Evolutionary conservation across 352 stramenopile genomes (phyloP).

Genomic region (Globisporangium cederbergense): DNA sequence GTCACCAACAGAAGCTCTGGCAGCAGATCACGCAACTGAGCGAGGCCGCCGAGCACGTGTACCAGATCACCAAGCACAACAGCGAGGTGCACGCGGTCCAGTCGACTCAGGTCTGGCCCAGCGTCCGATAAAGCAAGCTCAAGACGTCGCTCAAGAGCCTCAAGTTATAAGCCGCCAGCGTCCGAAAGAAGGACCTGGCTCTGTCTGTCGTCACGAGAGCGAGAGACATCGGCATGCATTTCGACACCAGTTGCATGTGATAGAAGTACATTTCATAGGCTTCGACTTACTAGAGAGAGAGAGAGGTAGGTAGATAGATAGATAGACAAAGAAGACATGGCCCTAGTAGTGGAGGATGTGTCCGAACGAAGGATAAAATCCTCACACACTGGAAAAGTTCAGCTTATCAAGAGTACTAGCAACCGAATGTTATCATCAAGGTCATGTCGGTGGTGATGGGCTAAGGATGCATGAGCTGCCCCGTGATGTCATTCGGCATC

Average conservation of each 20-base stretch:
- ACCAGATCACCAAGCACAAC: conserved; percentile 37
- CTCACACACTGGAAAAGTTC: no score
- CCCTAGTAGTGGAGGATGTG: no score
- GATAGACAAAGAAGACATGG: no score
- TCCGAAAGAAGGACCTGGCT: background rate
- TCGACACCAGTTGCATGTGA: background rate
- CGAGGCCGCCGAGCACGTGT: conserved; percentile 42
- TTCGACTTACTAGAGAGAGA: no score
- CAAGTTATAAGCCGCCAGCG: conserved; percentile 9
- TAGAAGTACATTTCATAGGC: background rate
- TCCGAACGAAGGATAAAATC: no score
- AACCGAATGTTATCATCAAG: no score
- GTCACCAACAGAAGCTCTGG: conserved; percentile 11
- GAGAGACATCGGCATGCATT: background rate
- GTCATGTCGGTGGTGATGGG: no score
- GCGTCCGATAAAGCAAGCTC: conserved; percentile 1
- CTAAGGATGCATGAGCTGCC: no score
- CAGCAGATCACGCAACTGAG: conserved; percentile 45
- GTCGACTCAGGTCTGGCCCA: conserved; percentile 13
- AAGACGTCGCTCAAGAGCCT: background rate
- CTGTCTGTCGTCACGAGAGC: background rate
- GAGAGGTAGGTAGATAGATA: no score
- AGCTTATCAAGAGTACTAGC: no score
- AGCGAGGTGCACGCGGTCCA: conserved; percentile 12
- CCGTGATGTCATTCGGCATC: no score